Evolutionary conservation across 768 basidiomycete species (phyloP), one percentile per base, ranked within the genome.

Genomic region (Xerocomellus amylosporus): DNA sequence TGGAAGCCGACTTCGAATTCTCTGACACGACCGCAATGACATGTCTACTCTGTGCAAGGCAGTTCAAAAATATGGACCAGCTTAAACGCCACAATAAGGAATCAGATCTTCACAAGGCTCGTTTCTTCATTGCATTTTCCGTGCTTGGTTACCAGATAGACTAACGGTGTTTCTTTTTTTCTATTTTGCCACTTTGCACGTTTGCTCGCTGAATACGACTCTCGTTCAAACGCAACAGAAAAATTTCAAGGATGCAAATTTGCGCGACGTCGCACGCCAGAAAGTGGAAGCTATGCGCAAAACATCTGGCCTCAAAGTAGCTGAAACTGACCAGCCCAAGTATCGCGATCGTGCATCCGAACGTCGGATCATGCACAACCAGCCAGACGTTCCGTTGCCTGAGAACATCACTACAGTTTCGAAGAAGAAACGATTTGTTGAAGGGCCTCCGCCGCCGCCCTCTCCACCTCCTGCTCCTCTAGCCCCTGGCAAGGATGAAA

Each of bases 281-380:
- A 90, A 92, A 66, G 78, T 78, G 13, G 64, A 70, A 20, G 77
- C 77, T 8, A 70, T 74, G 3, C 74, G 79, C 41, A 77, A 77
- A 56, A 60, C 66, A 2, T 55, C 70, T 30, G 41, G 64, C 5
- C 28, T 63, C 22, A 69, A 61, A 48, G 31, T 68, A 42, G 28
- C 63, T 4, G 67, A 71, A 40, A 74, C 48, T 22, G 80, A 83
- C 24, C 80, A 81, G 58, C 87, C 92, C 2, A 93, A 93, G 68
- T 98, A 99, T 73, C 86, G 95, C 36, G 97, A 99, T 70, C 87
- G 97, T 24, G 97, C 97, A 2, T 88, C 87, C 0, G 95, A 97
- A 67, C 85, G 97, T 14, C 83, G 97, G 19, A 83, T 84, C 46
- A 83, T 93, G 66, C 92, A 95, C 74, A 92, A 94, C 60, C 95